phyloP scores from a whole-genome alignment of 768 basidiomycete species.

The Xerocomellus intermedius region DNA sequence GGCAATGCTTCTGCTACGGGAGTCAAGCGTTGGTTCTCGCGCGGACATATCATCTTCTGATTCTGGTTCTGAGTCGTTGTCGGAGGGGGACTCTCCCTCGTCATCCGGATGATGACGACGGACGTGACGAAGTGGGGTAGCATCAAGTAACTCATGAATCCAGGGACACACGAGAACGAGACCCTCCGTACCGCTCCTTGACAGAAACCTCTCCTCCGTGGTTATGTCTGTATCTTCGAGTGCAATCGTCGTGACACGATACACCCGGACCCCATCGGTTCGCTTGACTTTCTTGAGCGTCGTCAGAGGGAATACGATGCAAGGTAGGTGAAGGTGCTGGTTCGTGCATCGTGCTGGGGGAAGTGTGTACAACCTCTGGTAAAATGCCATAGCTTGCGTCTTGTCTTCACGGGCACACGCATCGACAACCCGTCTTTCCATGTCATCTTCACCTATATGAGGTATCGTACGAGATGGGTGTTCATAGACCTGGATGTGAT shows the following conservation, averaged over 20 bases:
- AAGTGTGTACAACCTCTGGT: background rate
- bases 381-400: slow-evolving; percentile 4
- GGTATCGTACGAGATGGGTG: background rate
- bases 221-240: slow-evolving; percentile 15
- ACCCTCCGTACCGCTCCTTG: background rate
- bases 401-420: slow-evolving; percentile 2
- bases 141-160: slow-evolving; percentile 13
- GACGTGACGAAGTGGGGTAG: background rate
- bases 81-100: background rate
- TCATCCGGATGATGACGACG: background rate
- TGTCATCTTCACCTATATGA: slow-evolving; percentile 2
- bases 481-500: slow-evolving; percentile 15
- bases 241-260: slow-evolving; percentile 1
- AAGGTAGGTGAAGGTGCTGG: slow-evolving; percentile 16
- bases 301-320: slow-evolving; percentile 16
- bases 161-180: slow-evolving; percentile 20
- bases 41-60: background rate
- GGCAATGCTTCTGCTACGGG: background rate
- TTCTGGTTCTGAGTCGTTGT: slow-evolving; percentile 2
- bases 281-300: background rate
- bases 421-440: background rate
- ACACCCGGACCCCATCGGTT: background rate
- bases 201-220: background rate
- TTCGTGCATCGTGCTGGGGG: slow-evolving; percentile 4
- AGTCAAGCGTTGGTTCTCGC: background rate